Conservation (phyloP, 2,329 filamentous ascomycete species). For the Ophiostoma angusticollis region DNA sequence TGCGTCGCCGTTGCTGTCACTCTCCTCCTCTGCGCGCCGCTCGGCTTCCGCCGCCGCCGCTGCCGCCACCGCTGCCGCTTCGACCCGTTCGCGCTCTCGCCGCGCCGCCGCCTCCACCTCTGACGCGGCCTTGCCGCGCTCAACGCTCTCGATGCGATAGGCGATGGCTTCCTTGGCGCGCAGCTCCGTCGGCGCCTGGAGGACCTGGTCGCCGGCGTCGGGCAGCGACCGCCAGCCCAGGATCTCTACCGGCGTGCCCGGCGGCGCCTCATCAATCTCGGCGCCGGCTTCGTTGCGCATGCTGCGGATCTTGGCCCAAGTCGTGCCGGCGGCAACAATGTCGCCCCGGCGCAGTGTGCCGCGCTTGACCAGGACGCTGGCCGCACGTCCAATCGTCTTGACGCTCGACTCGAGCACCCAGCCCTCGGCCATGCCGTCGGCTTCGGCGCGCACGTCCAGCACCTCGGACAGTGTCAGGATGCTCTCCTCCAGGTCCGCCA, state of each 20-base stretch:
- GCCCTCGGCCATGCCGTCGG: constrained; percentile 67
- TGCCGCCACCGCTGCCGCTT: constrained; percentile 26
- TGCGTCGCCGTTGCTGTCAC: constrained; percentile 18
- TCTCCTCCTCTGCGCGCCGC: constrained; percentile 21
- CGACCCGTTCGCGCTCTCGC: constrained; percentile 44
- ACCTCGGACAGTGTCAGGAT: constrained; percentile 78
- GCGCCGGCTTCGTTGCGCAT: constrained; percentile 75
- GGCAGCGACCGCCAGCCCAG: constrained; percentile 86
- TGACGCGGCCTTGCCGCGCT: constrained; percentile 64
- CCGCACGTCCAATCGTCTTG: constrained; percentile 71
- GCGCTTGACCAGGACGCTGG: constrained; percentile 77
- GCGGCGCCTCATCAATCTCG: constrained; percentile 59
- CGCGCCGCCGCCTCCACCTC: constrained; percentile 63
- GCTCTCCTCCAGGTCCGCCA: constrained; percentile 84
- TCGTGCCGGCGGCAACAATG: constrained; percentile 73
- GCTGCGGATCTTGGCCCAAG: constrained; percentile 75
- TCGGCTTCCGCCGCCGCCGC: constrained; percentile 22
- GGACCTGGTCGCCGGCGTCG: constrained; percentile 70
- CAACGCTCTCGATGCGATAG: constrained; percentile 59
- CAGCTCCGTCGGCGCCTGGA: constrained; percentile 69
- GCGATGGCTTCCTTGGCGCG: constrained; percentile 66
- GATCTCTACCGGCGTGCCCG: constrained; percentile 82
- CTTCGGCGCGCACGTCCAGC: constrained; percentile 75
- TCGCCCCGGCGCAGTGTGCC: constrained; percentile 75
- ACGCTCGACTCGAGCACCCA: constrained; percentile 90